Evolutionary conservation across 371 early-diverging fungal genomes (phyloP), one percentile per base, ranked within the genome.

Genomic region (Rhizomucor pusillus): DNA sequence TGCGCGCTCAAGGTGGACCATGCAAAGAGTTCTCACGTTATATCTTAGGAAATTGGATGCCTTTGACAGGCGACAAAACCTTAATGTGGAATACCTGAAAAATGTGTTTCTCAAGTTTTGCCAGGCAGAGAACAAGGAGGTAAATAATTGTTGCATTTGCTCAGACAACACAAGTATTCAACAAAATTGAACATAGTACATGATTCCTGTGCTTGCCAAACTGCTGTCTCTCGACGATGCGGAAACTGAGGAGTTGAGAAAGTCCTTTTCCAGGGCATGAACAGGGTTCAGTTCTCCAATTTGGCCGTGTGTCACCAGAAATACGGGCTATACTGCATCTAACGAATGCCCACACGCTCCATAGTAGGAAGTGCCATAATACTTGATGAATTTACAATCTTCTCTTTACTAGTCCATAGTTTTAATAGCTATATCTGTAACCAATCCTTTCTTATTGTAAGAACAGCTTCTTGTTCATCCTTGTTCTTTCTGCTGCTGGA

Each of bases 71-170:
- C 72, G 84, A 18, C 82, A 82, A 50, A 76, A 82, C 50, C 59
- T 85, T 53, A 85, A 69, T 56, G 70, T 74, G 14, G 85, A 85
- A 49, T 85, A 85, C 44, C 65, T 85, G 39, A 85, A 85, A 47
- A 85, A 85, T 56, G 82, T 85, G 33, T 60, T 83, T 6, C 67
- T 85, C 44, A 82, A 82, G 52, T 85, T 79, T 52, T 65, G 82
- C 14, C 63, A 72, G 47, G 65, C 80, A 14, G 64, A 74, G 11
- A 81, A 83, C 45, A 75, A 80, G 48, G 79, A 80, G 63, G 76
- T 73, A 63, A 57, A 25, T 29, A 14, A 37, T 16, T 18, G 12
- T 25, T 13, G 24, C 11, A 29, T n/a, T n/a, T n/a, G n/a, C n/a
- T n/a, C n/a, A n/a, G n/a, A n/a, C n/a, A n/a, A n/a, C n/a, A n/a